Percentiles rank a stretch among this genome's conserved stretches.
Conservation (phyloP, 257 asterid species). For the Phtheirospermum japonicum region DNA sequence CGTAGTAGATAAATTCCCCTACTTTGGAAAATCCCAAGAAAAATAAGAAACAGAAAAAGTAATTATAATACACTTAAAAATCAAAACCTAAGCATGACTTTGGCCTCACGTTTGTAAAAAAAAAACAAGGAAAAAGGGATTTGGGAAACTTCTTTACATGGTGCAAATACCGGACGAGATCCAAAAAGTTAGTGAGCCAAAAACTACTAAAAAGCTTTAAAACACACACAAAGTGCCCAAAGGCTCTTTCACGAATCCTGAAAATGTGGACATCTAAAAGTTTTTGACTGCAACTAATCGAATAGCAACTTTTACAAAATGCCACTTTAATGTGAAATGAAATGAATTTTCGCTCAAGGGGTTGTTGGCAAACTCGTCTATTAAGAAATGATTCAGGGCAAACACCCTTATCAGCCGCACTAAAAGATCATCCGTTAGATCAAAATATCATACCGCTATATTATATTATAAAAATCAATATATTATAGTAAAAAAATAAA, state of each 20-base stretch:
- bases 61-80: slow-evolving; percentile 10
- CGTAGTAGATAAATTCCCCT: not conserved
- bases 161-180: slow-evolving; percentile 34
- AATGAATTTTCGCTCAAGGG: too few species aligned
- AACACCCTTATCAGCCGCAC: too few species aligned
- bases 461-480: too few species aligned
- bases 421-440: too few species aligned
- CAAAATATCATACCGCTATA: too few species aligned
- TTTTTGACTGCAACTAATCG: slow-evolving; percentile 32
- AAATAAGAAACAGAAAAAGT: slow-evolving; percentile 20
- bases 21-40: slow-evolving; percentile 50
- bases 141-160: slow-evolving; percentile 31
- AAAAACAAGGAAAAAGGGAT: slow-evolving; percentile 40
- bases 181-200: slow-evolving; percentile 28
- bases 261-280: too few species aligned
- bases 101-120: slow-evolving; percentile 51
- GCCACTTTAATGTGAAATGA: not conserved
- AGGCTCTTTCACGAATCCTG: slow-evolving; percentile 38
- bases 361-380: slow-evolving; percentile 15
- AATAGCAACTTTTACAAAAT: slow-evolving; percentile 16
- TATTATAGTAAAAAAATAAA: too few species aligned
- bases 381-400: too few species aligned
- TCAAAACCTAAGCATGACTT: slow-evolving; percentile 37
- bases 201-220: slow-evolving; percentile 6
- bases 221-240: slow-evolving; percentile 13